Evolutionary conservation across 805 yeast genomes (phyloP), one percentile per base, ranked within the genome.

Genomic region (Cyberlindnera sargentensis): DNA sequence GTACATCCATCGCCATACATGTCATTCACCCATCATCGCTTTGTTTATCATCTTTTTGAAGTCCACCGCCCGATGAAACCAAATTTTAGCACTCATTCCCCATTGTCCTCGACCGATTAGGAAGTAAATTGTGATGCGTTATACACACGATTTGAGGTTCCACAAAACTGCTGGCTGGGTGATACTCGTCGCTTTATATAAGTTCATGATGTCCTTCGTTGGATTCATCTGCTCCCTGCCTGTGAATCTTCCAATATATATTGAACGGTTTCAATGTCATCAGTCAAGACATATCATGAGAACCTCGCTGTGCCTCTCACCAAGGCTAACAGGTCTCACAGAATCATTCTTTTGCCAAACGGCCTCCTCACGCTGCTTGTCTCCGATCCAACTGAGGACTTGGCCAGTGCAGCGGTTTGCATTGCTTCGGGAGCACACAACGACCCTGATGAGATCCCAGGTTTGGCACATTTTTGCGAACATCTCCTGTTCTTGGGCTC

Each of bases 391-490:
- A 64, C 78, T 0, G 75, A 78, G 11, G 80, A 76, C 36, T 52
- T 71, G 10, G 81, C 84, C 3, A 73, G 93, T 0, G 82, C 85
- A 20, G 79, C 95, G 1, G 54, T 91, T 6, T 76, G 86, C 33
- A 87, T 89, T 2, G 81, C 82, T 3, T 69, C 86, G 0, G 99
- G 99, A 7, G 80, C 95, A 2, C 81, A 80, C 55, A 71, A 80
- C 38, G 97, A 91, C 51, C 91, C 95, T 1, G 67, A 65, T 5
- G 72, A 71, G 4, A 52, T 83, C 2, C 79, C 79, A 0, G 99
- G 99, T 0, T 57, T 91, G 32, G 98, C 98, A 0, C 99, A 91
- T 65, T 73, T 87, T 45, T 83, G 95, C 53, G 96, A 88, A 56
- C 96, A 88, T 60, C 69, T 84, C 71, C 43, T 80, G 3, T 63